phyloP scores from a whole-genome alignment of 768 basidiomycete genomes.

The Boletus pseudopeckii region DNA sequence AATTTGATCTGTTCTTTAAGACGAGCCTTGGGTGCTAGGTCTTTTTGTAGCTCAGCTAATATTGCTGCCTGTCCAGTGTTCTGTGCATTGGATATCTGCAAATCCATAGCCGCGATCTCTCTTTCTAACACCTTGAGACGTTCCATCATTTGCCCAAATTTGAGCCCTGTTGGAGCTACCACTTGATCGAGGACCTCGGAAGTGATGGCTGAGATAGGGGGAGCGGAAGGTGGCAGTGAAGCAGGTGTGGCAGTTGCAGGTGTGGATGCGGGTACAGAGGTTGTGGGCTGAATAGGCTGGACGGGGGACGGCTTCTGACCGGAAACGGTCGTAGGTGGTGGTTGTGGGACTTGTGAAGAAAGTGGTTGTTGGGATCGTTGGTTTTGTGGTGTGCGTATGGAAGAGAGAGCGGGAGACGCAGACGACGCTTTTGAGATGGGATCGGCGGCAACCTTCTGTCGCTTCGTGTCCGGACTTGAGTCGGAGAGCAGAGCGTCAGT shows the following conservation, averaged over 20 bases:
- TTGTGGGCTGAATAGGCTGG: constrained; percentile 6
- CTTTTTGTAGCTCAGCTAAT: constrained; percentile 14
- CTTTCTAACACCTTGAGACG: constrained; percentile 16
- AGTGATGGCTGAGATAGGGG: neutral
- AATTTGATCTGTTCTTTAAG: constrained; percentile 11
- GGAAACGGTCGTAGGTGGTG: constrained; percentile 6
- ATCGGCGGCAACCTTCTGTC: constrained; percentile 24
- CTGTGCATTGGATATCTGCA: constrained; percentile 13
- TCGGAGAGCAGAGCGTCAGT: constrained; percentile 36
- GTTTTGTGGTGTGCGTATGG: constrained; percentile 21
- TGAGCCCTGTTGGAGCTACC: constrained; percentile 8
- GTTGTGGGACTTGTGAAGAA: constrained; percentile 19
- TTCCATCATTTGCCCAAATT: constrained; percentile 24
- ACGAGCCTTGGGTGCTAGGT: constrained; percentile 1
- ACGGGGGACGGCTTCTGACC: constrained; percentile 5
- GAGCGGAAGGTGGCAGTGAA: constrained; percentile 6
- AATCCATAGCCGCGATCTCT: constrained; percentile 14
- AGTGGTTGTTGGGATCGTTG: constrained; percentile 20
- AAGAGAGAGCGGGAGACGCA: constrained; percentile 20
- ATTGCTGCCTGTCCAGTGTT: constrained; percentile 15
- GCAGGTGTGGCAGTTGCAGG: constrained; percentile 8
- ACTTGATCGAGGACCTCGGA: constrained; percentile 17
- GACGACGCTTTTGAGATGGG: constrained; percentile 16
- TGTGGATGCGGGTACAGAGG: constrained; percentile 4
- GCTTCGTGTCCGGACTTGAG: constrained; percentile 46